Conservation (phyloP, 2,329 filamentous ascomycete species). For the Paraconiothyrium brasiliense region DNA sequence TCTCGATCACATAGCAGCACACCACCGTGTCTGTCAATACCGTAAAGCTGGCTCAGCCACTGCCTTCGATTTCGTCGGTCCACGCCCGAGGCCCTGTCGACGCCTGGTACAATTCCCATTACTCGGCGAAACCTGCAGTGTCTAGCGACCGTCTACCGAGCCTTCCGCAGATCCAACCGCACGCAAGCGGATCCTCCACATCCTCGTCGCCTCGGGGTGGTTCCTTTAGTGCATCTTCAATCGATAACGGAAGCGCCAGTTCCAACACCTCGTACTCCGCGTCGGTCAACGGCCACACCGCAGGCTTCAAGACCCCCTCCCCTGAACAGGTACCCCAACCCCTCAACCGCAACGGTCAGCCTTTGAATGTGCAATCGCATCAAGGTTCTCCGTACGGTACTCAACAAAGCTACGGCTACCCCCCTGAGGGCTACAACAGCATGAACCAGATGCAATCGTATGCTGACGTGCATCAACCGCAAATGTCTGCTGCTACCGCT, state of each 20-base stretch:
- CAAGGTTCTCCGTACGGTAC: conserved; percentile 52
- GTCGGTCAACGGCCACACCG: conserved; percentile 60
- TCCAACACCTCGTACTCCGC: conserved; percentile 67
- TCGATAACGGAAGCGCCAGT: conserved; percentile 59
- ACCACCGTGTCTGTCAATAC: conserved; percentile 57
- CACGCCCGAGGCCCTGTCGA: conserved; percentile 81
- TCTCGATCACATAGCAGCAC: conserved; percentile 18
- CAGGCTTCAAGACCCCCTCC: conserved; percentile 80
- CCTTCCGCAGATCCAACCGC: conserved; percentile 73
- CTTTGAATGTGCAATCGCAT: conserved; percentile 49
- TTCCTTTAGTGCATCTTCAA: conserved; percentile 71
- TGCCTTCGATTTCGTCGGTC: conserved; percentile 85
- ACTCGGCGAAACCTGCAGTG: conserved; percentile 69
- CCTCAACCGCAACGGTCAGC: conserved; percentile 46
- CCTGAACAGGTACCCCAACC: conserved; percentile 68
- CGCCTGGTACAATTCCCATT: conserved; percentile 75
- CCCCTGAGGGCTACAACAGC: conserved; percentile 54
- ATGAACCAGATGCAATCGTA: conserved; percentile 88
- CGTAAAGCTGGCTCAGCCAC: conserved; percentile 84
- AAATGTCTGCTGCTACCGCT: conserved; percentile 80
- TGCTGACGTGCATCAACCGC: conserved; percentile 81
- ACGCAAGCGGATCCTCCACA: conserved; percentile 71
- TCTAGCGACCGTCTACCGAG: conserved; percentile 79
- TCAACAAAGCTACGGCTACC: conserved; percentile 51
- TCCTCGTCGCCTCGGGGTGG: conserved; percentile 79